phyloP scores from a whole-genome alignment of 495 filamentous ascomycete genomes.

The Penicillium subrubescens region DNA sequence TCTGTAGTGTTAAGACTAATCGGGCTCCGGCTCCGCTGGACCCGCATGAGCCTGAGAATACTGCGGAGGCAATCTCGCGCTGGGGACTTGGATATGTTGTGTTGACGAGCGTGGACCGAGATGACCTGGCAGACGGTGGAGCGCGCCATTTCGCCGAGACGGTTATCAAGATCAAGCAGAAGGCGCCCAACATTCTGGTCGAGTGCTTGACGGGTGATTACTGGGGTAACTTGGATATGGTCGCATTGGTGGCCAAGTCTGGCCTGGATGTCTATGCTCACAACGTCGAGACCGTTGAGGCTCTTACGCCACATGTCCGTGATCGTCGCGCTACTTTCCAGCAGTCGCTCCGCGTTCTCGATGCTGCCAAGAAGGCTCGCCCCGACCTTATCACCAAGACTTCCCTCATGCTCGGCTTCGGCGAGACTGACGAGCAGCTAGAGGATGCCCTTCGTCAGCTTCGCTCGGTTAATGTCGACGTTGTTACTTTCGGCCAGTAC shows the following conservation, averaged over 20 bases:
- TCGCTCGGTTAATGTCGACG: constrained; percentile 78
- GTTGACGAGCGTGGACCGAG: constrained; percentile 88
- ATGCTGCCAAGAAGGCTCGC: constrained; percentile 75
- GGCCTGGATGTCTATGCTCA: constrained; percentile 97
- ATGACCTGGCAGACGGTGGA: constrained; percentile 88
- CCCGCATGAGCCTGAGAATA: constrained; percentile 95
- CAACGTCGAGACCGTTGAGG: constrained; percentile 95
- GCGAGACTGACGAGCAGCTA: constrained; percentile 89
- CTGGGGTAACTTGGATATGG: constrained; percentile 79
- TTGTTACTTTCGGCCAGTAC: constrained; percentile 98
- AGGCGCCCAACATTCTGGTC: constrained; percentile 83
- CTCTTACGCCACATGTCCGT: constrained; percentile 81
- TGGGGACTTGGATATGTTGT: constrained; percentile 98
- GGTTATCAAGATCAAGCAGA: constrained; percentile 89
- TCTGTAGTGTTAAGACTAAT: constrained; percentile 93
- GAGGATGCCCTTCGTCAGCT: constrained; percentile 80
- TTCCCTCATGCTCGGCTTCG: constrained; percentile 92
- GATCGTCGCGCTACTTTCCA: constrained; percentile 89
- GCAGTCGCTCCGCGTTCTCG: constrained; percentile 79
- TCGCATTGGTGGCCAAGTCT: constrained; percentile 75
- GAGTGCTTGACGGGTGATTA: constrained; percentile 95
- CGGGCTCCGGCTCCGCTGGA: constrained; percentile 80
- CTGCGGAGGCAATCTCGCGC: constrained; percentile 84
- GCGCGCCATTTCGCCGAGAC: constrained; percentile 93
- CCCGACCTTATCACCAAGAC: constrained; percentile 91